Evolutionary conservation across 257 asterid species (phyloP).

Genomic region (Oldenlandia corymbosa): DNA sequence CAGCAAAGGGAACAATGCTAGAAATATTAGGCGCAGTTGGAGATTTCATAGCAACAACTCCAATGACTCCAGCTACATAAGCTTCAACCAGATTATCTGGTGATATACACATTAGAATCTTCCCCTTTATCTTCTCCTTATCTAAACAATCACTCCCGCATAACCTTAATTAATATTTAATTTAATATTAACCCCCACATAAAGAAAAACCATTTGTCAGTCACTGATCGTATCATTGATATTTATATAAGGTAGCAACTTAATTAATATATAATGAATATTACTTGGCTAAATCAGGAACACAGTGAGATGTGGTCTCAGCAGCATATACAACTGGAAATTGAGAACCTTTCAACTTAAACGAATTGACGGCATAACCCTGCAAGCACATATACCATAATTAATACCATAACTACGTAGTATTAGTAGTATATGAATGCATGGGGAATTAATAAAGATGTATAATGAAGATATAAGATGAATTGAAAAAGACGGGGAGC

Average conservation of each 20-base stretch:
- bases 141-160: background rate
- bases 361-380: background rate
- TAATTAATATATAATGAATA: background rate
- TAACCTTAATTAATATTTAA: too few relatives aligned
- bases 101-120: constrained; percentile 6
- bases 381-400: too few relatives aligned
- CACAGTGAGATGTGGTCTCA: background rate
- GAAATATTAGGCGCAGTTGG: background rate
- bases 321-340: background rate
- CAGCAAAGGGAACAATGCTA: background rate
- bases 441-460: too few relatives aligned
- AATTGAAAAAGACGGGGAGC: too few relatives aligned
- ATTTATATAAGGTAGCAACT: too few relatives aligned
- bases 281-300: background rate
- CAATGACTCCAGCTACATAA: background rate
- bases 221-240: too few relatives aligned
- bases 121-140: background rate
- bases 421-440: too few relatives aligned
- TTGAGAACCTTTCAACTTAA: background rate
- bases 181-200: too few relatives aligned
- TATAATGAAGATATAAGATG: too few relatives aligned
- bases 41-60: background rate
- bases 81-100: too few relatives aligned
- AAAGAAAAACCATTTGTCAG: too few relatives aligned
- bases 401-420: too few relatives aligned